phyloP scores from a whole-genome alignment of 345 rosid genomes.

The Firmiana major region DNA sequence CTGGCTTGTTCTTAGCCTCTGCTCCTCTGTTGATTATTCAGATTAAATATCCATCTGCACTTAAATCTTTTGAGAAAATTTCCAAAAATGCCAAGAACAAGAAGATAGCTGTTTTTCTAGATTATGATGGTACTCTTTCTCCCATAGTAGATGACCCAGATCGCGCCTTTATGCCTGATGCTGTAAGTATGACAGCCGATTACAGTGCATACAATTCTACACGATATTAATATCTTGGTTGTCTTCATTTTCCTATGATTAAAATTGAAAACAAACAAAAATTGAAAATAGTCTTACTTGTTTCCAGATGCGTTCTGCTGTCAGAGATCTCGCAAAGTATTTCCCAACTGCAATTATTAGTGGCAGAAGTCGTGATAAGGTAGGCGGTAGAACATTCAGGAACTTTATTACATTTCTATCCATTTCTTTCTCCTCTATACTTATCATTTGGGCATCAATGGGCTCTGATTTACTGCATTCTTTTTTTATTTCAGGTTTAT shows the following conservation, averaged over 20 bases:
- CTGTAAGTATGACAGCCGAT: constrained; percentile 38
- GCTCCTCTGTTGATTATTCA: constrained; percentile 24
- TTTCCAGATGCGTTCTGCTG: constrained; percentile 86
- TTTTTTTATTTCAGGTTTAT: constrained; percentile 49
- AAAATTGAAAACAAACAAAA: neutral
- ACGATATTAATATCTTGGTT: neutral
- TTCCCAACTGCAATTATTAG: constrained; percentile 95
- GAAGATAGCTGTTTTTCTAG: constrained; percentile 76
- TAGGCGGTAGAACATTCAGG: constrained; percentile 20
- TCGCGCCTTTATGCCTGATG: constrained; percentile 64
- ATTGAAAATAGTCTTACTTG: neutral
- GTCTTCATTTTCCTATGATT: neutral
- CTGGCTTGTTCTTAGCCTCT: neutral
- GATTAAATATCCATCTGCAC: constrained; percentile 86
- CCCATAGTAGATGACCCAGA: constrained; percentile 93
- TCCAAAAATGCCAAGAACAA: constrained; percentile 53
- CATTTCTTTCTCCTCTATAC: neutral
- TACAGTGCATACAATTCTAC: neutral
- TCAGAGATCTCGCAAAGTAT: constrained; percentile 63
- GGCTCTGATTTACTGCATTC: neutral
- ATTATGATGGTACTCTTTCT: constrained; percentile 92
- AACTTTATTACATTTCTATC: neutral
- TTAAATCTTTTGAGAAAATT: constrained; percentile 57
- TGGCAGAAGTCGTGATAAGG: constrained; percentile 96
- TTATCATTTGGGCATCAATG: neutral